A percentile compares a stretch with the other conserved stretches of the same genome.
Conservation (phyloP, 2,329 filamentous ascomycete genomes). For the Rutstroemia sp. region DNA sequence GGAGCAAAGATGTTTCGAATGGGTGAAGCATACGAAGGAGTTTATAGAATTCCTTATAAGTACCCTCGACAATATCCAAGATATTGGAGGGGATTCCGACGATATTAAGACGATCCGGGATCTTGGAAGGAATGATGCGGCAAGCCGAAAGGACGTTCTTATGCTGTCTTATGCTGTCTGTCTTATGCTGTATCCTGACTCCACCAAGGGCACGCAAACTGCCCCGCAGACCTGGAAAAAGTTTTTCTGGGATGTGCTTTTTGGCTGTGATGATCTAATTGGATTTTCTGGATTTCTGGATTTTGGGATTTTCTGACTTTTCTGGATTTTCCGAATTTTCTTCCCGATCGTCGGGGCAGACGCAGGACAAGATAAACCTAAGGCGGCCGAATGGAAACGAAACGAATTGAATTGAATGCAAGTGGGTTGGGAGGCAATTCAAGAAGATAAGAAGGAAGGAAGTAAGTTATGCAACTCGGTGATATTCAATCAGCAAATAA, state of each 20-base stretch:
- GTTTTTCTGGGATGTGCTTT: no score
- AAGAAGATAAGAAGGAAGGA: conserved; percentile 1
- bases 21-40: background rate
- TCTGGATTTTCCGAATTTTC: no score
- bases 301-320: no score
- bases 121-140: background rate
- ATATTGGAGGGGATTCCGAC: background rate
- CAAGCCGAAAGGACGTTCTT: background rate
- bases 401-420: background rate
- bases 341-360: no score
- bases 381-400: no score
- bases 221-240: no score
- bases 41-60: background rate
- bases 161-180: background rate
- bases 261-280: no score
- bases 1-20: conserved; percentile 2
- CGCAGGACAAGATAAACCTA: no score
- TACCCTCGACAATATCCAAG: background rate
- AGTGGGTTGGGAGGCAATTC: background rate
- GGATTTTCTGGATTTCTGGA: no score
- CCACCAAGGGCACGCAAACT: background rate
- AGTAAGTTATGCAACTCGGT: background rate
- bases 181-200: no score
- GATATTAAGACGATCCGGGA: background rate
- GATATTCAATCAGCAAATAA: background rate